phyloP scores from a whole-genome alignment of 371 early-diverging fungal genomes.

The Lichtheimia hyalospora region DNA sequence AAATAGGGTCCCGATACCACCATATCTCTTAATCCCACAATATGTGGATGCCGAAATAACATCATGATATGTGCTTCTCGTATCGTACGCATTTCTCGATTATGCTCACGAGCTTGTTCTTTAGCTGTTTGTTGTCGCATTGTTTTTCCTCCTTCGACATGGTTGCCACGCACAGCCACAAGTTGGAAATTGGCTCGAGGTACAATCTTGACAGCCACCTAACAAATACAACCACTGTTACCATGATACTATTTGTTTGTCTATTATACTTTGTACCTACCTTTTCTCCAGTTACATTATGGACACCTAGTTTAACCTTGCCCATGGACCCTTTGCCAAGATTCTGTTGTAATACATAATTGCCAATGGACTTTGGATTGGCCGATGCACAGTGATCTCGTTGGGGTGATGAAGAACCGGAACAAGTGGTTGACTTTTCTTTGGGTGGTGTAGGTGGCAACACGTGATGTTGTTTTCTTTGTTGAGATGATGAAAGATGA shows the following conservation, averaged over 20 bases:
- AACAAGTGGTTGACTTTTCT: constrained; percentile 1
- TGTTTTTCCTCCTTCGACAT: constrained; percentile 19
- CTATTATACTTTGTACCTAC: constrained; percentile 17
- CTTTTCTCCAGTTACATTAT: constrained; percentile 47
- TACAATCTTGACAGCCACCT: constrained; percentile 51
- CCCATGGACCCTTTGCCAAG: constrained; percentile 51
- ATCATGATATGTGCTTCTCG: constrained; percentile 91
- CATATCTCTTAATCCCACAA: constrained; percentile 83
- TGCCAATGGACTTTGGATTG: constrained; percentile 34
- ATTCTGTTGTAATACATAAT: constrained; percentile 37
- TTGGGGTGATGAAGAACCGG: constrained; percentile 1
- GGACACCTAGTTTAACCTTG: constrained; percentile 45
- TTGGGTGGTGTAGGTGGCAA: background rate
- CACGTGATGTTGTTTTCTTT: constrained; percentile 1
- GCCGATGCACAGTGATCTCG: constrained; percentile 11
- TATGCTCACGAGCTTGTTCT: constrained; percentile 57
- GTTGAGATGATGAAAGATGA: too few relatives aligned
- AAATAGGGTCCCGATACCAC: constrained; percentile 74
- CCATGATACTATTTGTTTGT: background rate
- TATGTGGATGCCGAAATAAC: constrained; percentile 90
- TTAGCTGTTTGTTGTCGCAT: constrained; percentile 30
- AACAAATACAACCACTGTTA: background rate
- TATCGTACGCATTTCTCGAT: constrained; percentile 87
- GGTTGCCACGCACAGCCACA: constrained; percentile 1
- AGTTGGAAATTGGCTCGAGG: constrained; percentile 38